Conservation (phyloP, 495 filamentous ascomycete species). For the Penicillium goetzii region DNA sequence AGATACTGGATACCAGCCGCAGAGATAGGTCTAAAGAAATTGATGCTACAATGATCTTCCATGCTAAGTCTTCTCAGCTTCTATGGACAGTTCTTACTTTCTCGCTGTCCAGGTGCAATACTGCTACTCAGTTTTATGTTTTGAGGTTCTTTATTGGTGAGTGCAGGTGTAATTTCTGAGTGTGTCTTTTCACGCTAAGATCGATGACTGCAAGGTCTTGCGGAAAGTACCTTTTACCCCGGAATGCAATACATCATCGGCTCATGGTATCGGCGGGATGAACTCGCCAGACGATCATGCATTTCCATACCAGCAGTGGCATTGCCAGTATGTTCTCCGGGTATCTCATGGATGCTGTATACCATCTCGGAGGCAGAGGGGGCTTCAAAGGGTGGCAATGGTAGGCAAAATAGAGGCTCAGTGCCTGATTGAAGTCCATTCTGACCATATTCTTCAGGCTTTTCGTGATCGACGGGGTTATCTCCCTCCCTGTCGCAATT, state of each 20-base stretch:
- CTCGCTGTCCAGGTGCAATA: slow-evolving; percentile 50
- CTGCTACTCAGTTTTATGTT: slow-evolving; percentile 54
- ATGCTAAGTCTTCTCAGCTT: slow-evolving; percentile 39
- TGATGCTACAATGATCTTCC: neutral
- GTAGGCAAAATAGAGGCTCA: slow-evolving; percentile 16
- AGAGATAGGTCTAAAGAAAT: slow-evolving; percentile 27
- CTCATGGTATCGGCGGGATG: slow-evolving; percentile 57
- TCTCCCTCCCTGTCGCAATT: slow-evolving; percentile 52
- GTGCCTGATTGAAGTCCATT: neutral
- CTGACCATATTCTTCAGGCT: slow-evolving; percentile 28
- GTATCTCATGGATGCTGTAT: slow-evolving; percentile 60
- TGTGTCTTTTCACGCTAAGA: neutral
- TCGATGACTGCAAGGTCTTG: slow-evolving; percentile 33
- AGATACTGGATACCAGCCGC: slow-evolving; percentile 62
- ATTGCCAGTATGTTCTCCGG: slow-evolving; percentile 62
- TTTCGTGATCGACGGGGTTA: slow-evolving; percentile 50
- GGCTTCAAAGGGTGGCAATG: slow-evolving; percentile 56
- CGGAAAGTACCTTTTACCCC: slow-evolving; percentile 51
- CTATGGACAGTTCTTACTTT: slow-evolving; percentile 60
- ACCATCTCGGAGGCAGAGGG: slow-evolving; percentile 48
- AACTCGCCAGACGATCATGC: slow-evolving; percentile 62
- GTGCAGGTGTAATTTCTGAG: slow-evolving; percentile 16
- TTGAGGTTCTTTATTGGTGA: slow-evolving; percentile 62
- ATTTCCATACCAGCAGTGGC: slow-evolving; percentile 63
- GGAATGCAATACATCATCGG: slow-evolving; percentile 53